A percentile compares a stretch with the other conserved stretches of the same genome.
phyloP scores from a whole-genome alignment of 305 asterid genomes.

The Plantago coronopus region DNA sequence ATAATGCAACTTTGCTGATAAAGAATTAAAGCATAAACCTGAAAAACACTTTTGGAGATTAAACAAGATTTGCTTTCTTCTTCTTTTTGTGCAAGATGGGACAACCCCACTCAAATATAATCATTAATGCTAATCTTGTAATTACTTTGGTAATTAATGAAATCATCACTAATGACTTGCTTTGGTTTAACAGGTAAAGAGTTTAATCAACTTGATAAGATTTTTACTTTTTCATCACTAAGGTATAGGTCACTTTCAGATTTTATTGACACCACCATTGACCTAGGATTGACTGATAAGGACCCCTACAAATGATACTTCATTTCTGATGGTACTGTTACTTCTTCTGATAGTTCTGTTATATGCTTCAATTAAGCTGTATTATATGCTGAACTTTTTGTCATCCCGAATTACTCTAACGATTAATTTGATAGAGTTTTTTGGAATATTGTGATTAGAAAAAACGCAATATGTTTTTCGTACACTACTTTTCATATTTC shows the following conservation, averaged over 20 bases:
- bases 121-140: not conserved
- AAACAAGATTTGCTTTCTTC: slow-evolving; percentile 2
- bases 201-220: slow-evolving; percentile 1
- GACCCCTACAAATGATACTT: too few relatives aligned
- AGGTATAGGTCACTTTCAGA: not conserved
- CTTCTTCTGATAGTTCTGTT: too few relatives aligned
- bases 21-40: slow-evolving; percentile 12
- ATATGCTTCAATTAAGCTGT: too few relatives aligned
- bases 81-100: not conserved
- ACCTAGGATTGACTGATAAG: not conserved
- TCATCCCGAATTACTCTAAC: too few relatives aligned
- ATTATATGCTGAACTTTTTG: too few relatives aligned
- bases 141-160: not conserved
- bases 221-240: not conserved
- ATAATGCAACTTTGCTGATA: slow-evolving; percentile 8
- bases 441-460: too few relatives aligned
- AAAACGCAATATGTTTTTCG: too few relatives aligned
- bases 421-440: too few relatives aligned
- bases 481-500: too few relatives aligned
- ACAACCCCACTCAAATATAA: slow-evolving; percentile 6
- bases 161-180: not conserved
- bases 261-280: not conserved
- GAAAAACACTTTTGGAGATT: not conserved
- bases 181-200: not conserved
- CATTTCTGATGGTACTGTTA: too few relatives aligned